A percentile compares a stretch with the other conserved stretches of the same genome.
Conservation (phyloP, 2,329 filamentous ascomycete species). For the Madurella mycetomatis region DNA sequence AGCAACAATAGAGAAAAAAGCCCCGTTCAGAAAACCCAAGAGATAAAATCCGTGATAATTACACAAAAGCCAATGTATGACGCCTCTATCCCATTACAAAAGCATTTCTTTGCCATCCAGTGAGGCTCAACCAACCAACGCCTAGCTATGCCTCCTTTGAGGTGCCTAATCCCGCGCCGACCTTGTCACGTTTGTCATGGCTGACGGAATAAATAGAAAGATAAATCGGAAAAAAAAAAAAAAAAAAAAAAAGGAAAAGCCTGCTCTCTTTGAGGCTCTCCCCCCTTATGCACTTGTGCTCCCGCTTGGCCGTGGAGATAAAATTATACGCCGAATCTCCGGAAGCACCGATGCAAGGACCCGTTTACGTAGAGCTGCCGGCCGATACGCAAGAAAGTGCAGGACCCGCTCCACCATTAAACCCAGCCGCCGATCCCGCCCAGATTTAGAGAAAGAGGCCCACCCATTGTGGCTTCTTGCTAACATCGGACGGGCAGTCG, state of each 20-base stretch:
- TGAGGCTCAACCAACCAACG: neutral
- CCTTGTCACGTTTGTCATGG: too few relatives aligned
- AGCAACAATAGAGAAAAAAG: too few relatives aligned
- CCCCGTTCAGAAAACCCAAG: neutral
- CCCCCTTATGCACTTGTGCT: too few relatives aligned
- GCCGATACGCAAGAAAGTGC: too few relatives aligned
- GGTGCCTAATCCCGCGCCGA: neutral
- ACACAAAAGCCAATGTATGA: neutral
- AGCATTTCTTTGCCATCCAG: neutral
- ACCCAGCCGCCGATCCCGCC: neutral
- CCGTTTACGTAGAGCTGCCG: neutral
- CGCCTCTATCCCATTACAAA: neutral
- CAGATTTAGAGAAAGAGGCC: slow-evolving; percentile 51
- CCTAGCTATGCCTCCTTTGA: neutral
- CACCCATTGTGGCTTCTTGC: slow-evolving; percentile 54
- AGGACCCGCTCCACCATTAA: neutral
- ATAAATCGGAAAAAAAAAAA: too few relatives aligned
- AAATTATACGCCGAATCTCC: too few relatives aligned
- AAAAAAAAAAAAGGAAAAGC: neutral
- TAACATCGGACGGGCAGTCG: slow-evolving; percentile 51
- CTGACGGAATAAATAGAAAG: too few relatives aligned
- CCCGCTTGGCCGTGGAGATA: too few relatives aligned
- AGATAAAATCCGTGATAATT: neutral
- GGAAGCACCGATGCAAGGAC: neutral
- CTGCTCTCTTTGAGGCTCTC: too few relatives aligned